Conservation (phyloP, 1,284 basidiomycete genomes). For the Takashimella koratensis region DNA sequence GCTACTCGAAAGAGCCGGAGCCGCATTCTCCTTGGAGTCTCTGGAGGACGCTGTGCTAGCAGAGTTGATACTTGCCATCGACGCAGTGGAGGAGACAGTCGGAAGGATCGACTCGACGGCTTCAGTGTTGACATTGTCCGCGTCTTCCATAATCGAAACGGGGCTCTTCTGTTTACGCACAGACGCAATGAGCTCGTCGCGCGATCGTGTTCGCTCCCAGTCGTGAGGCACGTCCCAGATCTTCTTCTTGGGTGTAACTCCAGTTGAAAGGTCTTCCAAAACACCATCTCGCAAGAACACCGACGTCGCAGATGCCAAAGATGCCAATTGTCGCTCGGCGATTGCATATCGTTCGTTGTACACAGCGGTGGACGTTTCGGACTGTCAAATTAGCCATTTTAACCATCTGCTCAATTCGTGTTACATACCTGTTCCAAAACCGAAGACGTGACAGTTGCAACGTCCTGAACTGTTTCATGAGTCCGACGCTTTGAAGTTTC, state of each 20-base stretch:
- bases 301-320: slow-evolving; percentile 30
- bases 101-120: background rate
- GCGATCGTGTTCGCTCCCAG: slow-evolving; percentile 44
- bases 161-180: slow-evolving; percentile 11
- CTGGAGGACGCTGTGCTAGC: slow-evolving; percentile 4
- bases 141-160: background rate
- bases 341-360: slow-evolving; percentile 15
- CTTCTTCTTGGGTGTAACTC: slow-evolving; percentile 50
- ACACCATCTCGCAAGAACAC: slow-evolving; percentile 39
- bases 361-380: too few species aligned
- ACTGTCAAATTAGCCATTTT: too few species aligned
- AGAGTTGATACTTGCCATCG: slow-evolving; percentile 1
- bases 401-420: too few species aligned
- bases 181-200: slow-evolving; percentile 35
- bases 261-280: slow-evolving; percentile 49
- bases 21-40: background rate
- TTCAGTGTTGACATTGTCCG: background rate
- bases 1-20: background rate
- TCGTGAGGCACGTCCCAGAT: slow-evolving; percentile 36
- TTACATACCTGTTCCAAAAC: slow-evolving; percentile 1
- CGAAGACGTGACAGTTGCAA: background rate
- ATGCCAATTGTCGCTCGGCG: slow-evolving; percentile 23
- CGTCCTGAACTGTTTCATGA: slow-evolving; percentile 3
- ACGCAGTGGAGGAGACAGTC: background rate
- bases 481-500: slow-evolving; percentile 13